A percentile compares a stretch with the other conserved stretches of the same genome.
Evolutionary conservation across 2,329 filamentous ascomycete species (phyloP).

Genomic region (Venturiaceae sp.): DNA sequence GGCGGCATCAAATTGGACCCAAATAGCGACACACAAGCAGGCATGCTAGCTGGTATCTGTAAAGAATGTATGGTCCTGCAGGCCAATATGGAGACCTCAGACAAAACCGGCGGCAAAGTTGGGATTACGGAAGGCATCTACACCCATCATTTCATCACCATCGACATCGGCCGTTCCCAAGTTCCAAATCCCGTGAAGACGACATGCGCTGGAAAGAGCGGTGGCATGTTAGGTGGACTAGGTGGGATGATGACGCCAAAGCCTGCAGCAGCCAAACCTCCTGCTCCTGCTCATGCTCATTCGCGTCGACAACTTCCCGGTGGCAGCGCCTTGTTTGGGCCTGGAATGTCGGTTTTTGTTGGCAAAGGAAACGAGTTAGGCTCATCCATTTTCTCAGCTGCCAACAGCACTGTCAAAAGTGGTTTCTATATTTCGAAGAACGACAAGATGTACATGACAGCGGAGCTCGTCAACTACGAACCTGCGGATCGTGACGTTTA

Average conservation of each 20-base stretch:
- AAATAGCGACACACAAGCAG: constrained; percentile 1
- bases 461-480: constrained; percentile 7
- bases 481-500: constrained; percentile 1
- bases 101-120: background rate
- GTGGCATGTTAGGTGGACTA: background rate
- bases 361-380: constrained; percentile 3
- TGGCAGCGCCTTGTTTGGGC: background rate
- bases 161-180: background rate
- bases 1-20: constrained; percentile 5
- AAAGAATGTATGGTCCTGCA: constrained; percentile 6
- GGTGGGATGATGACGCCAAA: background rate
- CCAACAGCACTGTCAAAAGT: constrained; percentile 1
- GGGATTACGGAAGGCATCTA: constrained; percentile 2
- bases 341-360: constrained; percentile 5
- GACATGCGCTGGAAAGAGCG: background rate
- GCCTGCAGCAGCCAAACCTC: background rate
- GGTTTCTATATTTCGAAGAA: constrained; percentile 4
- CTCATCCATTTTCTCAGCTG: background rate
- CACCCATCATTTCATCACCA: constrained; percentile 2
- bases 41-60: background rate
- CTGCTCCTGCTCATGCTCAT: background rate
- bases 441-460: constrained; percentile 1
- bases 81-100: background rate
- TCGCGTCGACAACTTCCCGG: background rate
- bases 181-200: background rate